Percentiles rank a stretch among this genome's conserved stretches.
These are phyloP conservation scores for Penicillium thymicola DNA, from an alignment of 2,329 filamentous ascomycete species.

Conservation along the genomic window DNA sequence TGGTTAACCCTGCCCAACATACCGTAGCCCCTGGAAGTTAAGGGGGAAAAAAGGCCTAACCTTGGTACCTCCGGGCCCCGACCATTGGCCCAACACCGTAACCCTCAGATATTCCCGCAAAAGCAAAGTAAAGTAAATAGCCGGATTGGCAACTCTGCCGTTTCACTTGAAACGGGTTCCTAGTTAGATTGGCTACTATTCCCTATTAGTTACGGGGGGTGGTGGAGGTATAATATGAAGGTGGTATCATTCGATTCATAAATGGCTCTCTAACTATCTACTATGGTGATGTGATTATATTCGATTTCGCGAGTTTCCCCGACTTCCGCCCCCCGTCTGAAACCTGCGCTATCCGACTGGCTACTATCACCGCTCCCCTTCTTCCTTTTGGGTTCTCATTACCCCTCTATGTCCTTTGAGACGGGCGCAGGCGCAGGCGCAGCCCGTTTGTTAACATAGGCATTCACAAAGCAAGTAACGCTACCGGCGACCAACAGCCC, in stretches of 20 bases:
- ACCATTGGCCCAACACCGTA: not conserved
- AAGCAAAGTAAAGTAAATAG: not conserved
- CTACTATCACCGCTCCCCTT: not conserved
- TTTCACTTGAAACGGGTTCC: not conserved
- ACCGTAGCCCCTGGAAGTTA: not conserved
- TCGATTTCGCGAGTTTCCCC: constrained; percentile 1
- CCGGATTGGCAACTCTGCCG: constrained; percentile 2
- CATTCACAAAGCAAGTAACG: constrained; percentile 29
- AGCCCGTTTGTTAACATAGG: constrained; percentile 18
- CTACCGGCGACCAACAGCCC: constrained; percentile 31
- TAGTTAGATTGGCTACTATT: not conserved
- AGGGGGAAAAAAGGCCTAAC: not conserved
- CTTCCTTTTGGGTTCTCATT: constrained; percentile 2
- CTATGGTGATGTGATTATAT: not conserved
- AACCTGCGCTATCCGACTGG: constrained; percentile 1
- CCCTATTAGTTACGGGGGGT: not conserved
- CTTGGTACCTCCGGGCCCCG: not conserved
- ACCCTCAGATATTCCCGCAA: constrained; percentile 5
- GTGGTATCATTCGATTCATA: not conserved
- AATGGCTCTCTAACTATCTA: not conserved
- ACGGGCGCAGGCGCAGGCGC: not conserved
- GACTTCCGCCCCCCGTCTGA: not conserved
- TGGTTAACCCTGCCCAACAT: not conserved
- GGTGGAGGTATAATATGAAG: not conserved
- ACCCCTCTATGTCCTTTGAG: constrained; percentile 23